A percentile compares a stretch with the other conserved stretches of the same genome.
phyloP scores from a whole-genome alignment of 2,329 filamentous ascomycete genomes.

The Bipolaris zeicola region DNA sequence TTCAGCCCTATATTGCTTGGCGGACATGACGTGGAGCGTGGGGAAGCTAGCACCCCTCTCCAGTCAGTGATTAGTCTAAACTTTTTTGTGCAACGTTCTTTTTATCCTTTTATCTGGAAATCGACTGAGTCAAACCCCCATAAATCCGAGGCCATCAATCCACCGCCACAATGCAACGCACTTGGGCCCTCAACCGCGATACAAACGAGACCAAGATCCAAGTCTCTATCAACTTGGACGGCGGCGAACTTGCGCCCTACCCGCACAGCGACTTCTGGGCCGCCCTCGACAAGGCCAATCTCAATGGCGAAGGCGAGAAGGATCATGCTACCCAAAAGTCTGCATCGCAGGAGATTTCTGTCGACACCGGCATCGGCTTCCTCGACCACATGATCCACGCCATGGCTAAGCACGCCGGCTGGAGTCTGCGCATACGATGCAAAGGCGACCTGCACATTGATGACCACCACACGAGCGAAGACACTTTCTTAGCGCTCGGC shows the following conservation, averaged over 20 bases:
- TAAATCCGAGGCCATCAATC: not conserved
- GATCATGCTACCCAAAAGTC: constrained; percentile 84
- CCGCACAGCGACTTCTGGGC: constrained; percentile 42
- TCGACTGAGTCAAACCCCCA: not conserved
- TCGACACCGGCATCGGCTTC: constrained; percentile 95
- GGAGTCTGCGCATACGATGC: constrained; percentile 83
- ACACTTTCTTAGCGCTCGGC: constrained; percentile 90
- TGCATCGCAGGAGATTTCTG: constrained; percentile 80
- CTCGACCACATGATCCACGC: constrained; percentile 99
- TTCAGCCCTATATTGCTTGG: constrained; percentile 40
- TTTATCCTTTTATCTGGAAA: not conserved
- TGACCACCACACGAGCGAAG: constrained; percentile 98
- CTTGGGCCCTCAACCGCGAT: constrained; percentile 79
- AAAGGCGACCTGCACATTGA: constrained; percentile 95
- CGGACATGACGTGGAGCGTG: constrained; percentile 31
- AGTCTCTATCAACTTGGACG: constrained; percentile 90
- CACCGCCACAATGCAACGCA: constrained; percentile 58
- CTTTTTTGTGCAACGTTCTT: constrained; percentile 24
- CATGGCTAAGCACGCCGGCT: constrained; percentile 91
- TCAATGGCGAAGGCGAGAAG: constrained; percentile 41
- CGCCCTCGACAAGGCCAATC: constrained; percentile 53
- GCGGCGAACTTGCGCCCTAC: constrained; percentile 69
- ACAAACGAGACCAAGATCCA: constrained; percentile 99
- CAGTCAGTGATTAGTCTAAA: constrained; percentile 14
- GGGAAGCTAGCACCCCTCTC: constrained; percentile 18